Evolutionary conservation across 1,139 yeast species (phyloP).

Genomic region (Saccharomyces hybrid): DNA sequence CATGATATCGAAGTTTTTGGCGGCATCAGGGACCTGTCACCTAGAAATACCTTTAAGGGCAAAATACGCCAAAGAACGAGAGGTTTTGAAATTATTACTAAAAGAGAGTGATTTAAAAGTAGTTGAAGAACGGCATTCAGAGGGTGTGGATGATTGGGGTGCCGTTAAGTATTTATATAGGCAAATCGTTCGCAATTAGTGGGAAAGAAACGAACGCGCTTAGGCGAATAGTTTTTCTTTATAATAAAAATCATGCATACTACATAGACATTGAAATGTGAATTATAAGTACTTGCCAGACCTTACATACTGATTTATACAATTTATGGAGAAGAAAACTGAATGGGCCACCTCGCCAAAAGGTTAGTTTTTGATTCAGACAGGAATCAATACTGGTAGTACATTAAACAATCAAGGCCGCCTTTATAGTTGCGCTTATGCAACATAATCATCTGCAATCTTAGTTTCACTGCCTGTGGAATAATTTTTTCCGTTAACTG

Average conservation of each 20-base stretch:
- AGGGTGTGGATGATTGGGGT: constrained; percentile 86
- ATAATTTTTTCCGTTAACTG: background rate
- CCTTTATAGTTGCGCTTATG: background rate
- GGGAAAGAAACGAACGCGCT: background rate
- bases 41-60: constrained; percentile 71
- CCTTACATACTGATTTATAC: background rate
- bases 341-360: background rate
- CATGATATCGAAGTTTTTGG: constrained; percentile 44
- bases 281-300: background rate
- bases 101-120: constrained; percentile 30
- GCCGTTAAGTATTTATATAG: constrained; percentile 55
- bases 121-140: constrained; percentile 37
- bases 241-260: background rate
- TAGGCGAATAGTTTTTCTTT: background rate
- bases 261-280: background rate
- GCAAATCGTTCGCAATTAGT: constrained; percentile 18
- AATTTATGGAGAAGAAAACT: background rate
- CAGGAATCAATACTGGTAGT: background rate
- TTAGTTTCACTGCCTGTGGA: background rate
- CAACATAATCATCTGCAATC: background rate
- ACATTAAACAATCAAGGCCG: background rate
- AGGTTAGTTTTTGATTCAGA: no score
- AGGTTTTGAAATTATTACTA: constrained; percentile 49
- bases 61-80: constrained; percentile 59
- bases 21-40: constrained; percentile 41